These are phyloP conservation scores for Pythium rishiriense DNA, from an alignment of 352 stramenopile species.

Conservation along the genomic window DNA sequence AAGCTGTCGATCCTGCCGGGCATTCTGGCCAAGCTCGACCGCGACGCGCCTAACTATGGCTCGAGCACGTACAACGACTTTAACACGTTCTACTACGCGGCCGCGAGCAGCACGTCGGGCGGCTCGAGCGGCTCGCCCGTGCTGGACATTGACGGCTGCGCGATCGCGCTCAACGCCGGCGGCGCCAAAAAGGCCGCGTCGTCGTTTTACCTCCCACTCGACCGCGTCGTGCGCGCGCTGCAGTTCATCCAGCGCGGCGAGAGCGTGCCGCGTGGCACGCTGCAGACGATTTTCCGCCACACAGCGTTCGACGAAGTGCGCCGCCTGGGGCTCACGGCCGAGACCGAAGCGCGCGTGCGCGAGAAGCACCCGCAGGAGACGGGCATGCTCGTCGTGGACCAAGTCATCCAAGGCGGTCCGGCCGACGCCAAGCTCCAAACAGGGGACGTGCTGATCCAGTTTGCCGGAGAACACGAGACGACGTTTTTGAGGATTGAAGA, in stretches of 20 bases:
- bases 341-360: slow-evolving; percentile 73
- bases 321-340: slow-evolving; percentile 65
- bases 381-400: slow-evolving; percentile 89
- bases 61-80: slow-evolving; percentile 90
- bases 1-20: slow-evolving; percentile 91
- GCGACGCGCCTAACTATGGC: slow-evolving; percentile 88
- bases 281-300: slow-evolving; percentile 89
- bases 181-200: slow-evolving; percentile 86
- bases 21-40: slow-evolving; percentile 90
- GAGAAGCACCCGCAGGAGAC: slow-evolving; percentile 78
- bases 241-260: slow-evolving; percentile 56
- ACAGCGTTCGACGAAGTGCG: slow-evolving; percentile 90
- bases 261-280: slow-evolving; percentile 67
- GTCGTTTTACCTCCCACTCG: slow-evolving; percentile 90
- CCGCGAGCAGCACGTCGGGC: slow-evolving; percentile 85
- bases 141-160: slow-evolving; percentile 84
- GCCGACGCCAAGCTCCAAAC: slow-evolving; percentile 73
- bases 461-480: slow-evolving; percentile 72
- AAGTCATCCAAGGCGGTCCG: slow-evolving; percentile 82
- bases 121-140: slow-evolving; percentile 90
- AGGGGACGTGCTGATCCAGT: slow-evolving; percentile 86
- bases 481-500: slow-evolving; percentile 86
- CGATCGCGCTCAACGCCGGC: slow-evolving; percentile 91
- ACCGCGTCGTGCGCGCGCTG: slow-evolving; percentile 84
- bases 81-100: slow-evolving; percentile 93